Evolutionary conservation across 257 asterid species (phyloP).

Genomic region (Salvia splendens): DNA sequence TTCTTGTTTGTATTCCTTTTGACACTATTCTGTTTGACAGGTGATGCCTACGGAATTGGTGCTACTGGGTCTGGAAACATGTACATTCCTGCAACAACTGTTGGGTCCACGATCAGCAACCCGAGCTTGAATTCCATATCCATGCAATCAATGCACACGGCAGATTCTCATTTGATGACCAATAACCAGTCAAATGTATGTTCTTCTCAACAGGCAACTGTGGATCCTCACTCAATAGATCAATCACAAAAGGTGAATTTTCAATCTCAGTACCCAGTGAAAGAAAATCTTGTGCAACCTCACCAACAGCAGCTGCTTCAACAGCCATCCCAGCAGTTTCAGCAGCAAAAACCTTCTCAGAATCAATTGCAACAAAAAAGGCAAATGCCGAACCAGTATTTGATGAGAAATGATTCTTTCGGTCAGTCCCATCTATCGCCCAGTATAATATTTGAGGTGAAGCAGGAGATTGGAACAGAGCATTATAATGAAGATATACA

Average conservation of each 20-base stretch:
- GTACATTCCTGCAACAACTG: slow-evolving; percentile 57
- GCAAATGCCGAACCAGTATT: slow-evolving; percentile 60
- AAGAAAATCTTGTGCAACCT: slow-evolving; percentile 56
- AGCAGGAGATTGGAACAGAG: slow-evolving; percentile 58
- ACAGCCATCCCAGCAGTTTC: slow-evolving; percentile 66
- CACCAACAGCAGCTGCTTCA: slow-evolving; percentile 59
- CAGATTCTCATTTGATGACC: slow-evolving; percentile 49
- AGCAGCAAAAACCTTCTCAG: slow-evolving; percentile 54
- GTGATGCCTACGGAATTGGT: slow-evolving; percentile 68
- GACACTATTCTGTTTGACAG: slow-evolving; percentile 48
- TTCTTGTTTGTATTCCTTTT: slow-evolving; percentile 32
- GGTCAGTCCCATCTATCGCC: slow-evolving; percentile 58
- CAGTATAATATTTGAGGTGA: slow-evolving; percentile 50
- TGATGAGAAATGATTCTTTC: slow-evolving; percentile 53
- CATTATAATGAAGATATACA: slow-evolving; percentile 50
- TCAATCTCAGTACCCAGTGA: slow-evolving; percentile 52
- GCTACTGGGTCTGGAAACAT: slow-evolving; percentile 65
- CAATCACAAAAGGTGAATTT: slow-evolving; percentile 53
- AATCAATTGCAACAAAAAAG: slow-evolving; percentile 60
- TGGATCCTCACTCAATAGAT: slow-evolving; percentile 54
- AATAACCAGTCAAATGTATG: slow-evolving; percentile 50
- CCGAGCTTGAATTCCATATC: slow-evolving; percentile 51
- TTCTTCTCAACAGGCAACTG: slow-evolving; percentile 55
- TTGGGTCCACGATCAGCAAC: slow-evolving; percentile 51
- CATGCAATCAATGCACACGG: slow-evolving; percentile 58